Evolutionary conservation across 23 red algal species (phyloP).

Genomic region (Cyanidioschyzon merolae): DNA sequence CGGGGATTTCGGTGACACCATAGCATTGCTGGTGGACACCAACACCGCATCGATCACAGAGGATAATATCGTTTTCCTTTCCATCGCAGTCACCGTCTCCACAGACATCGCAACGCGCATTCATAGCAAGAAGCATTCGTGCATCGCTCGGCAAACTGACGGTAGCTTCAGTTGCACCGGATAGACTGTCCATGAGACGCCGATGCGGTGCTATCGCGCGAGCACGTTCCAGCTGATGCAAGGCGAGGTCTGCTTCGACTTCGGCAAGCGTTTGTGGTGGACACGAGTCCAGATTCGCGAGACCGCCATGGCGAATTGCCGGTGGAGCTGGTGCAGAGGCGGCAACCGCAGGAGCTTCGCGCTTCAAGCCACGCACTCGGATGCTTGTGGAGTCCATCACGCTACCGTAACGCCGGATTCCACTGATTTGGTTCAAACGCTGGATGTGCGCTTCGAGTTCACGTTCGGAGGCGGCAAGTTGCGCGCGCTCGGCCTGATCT

Average conservation of each 20-base stretch:
- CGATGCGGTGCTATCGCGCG: neutral
- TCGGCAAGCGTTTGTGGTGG: neutral
- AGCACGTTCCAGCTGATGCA: neutral
- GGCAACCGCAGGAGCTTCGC: no score
- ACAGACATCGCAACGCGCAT: conserved; percentile 10
- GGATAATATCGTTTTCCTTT: neutral
- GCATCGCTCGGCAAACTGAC: neutral
- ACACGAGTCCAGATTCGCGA: neutral
- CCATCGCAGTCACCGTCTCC: conserved; percentile 1
- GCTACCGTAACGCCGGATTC: no score
- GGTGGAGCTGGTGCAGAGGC: no score
- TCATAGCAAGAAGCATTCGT: neutral
- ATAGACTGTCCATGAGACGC: neutral
- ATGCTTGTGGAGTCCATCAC: no score
- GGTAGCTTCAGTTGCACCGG: neutral
- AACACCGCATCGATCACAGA: conserved; percentile 8
- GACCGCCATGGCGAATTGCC: conserved; percentile 5
- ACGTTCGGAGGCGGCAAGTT: neutral
- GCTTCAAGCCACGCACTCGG: no score
- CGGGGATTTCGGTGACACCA: neutral
- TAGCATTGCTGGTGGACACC: conserved; percentile 17
- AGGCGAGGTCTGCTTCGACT: neutral
- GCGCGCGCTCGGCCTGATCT: neutral
- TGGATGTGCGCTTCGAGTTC: neutral
- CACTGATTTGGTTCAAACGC: no score